Evolutionary conservation across 164 flowering plant genomes (phyloP), one percentile per base, ranked within the genome.

Genomic region (Echeveria elegans): DNA sequence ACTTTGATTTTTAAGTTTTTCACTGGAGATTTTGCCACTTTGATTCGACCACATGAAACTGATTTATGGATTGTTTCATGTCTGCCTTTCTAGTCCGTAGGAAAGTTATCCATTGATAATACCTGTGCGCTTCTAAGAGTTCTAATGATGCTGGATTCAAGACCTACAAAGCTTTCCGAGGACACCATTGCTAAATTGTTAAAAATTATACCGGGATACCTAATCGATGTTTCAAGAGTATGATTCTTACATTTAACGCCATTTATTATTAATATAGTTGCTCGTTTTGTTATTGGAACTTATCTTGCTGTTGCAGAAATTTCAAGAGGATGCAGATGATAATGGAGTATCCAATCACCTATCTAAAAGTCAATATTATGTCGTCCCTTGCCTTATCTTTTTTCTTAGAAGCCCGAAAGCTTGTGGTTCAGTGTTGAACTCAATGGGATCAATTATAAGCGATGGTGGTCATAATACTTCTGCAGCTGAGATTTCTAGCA

Each of bases 321-420:
- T 56, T 56, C 61, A 32, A 1, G 32, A 56, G 19, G 32, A 26
- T 26, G 31, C 61, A 11, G 61, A 56, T 12, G 61, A 28, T 29
- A 0, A 24, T 50, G 6, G 6, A n/a, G 56, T 50, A 50, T 23
- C 56, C 9, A 21, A 6, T 50, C 56, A 50, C 56, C 7, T 21
- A 23, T 23, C 56, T 7, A 43, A 43, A 28, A 32, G 15, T 4
- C 61, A 28, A 26, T 56, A 56, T 56, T 56, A 56, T 56, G n/a
- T 56, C 8, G 18, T 56, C 61, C 61, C 61, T 15, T 56, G 61
- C 61, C 28, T 56, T 56, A 5, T 56, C 32, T 71, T 91, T 72
- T 80, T 91, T 64, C 70, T 77, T 62, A 78, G 83, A 75, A 82
- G 82, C 66, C 65, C 64, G 50, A 78, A 69, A 59, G 82, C 86